Evolutionary conservation across 192 early-diverging fungal genomes (phyloP), one percentile per base, ranked within the genome.

Genomic region (Geosiphon pyriformis): DNA sequence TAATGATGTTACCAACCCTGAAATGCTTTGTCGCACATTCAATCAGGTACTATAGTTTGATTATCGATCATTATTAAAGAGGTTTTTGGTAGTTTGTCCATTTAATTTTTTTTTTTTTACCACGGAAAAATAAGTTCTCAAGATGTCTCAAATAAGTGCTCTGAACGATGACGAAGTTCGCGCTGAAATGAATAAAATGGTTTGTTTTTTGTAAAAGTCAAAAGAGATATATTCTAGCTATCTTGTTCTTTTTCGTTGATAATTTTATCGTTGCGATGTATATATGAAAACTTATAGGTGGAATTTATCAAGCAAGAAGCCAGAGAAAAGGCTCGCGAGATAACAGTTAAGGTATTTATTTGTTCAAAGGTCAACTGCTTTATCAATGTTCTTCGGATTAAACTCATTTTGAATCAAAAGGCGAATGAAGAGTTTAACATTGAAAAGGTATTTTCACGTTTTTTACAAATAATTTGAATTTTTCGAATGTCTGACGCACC

Each of bases 341-440:
- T 96, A 76, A 96, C 94, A 81, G 88, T 97, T 72, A 99, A 98
- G 89, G 88, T 89, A 61, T 61, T 65, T 61, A 12, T n/a, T n/a
- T n/a, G n/a, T n/a, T 42, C 37, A 42, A 10, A 42, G 6, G 15
- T 42, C 37, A 42, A 6, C 37, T 42, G 15, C 6, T 42, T 15
- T 10, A 10, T 15, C 15, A 10, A 42, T 42, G 15, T 42, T 15
- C 6, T 42, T 42, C 6, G 7, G 15, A 10, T 10, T 30, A 20
- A 8, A 32, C 34, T 18, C 27, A 8, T n/a, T 6, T 20, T 33
- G 4, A 10, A 59, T 59, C 55, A 33, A 20, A 69, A 92, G 89
- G 96, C 96, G 56, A 94, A 99, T 76, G 96, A 99, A 70, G 96
- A 99, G 72, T 99, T 98, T 85, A 99, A 99, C 81, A 99, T 99